These are phyloP conservation scores for Neonectria magnoliae DNA, from an alignment of 2,329 filamentous ascomycete genomes.

Conservation along the genomic window DNA sequence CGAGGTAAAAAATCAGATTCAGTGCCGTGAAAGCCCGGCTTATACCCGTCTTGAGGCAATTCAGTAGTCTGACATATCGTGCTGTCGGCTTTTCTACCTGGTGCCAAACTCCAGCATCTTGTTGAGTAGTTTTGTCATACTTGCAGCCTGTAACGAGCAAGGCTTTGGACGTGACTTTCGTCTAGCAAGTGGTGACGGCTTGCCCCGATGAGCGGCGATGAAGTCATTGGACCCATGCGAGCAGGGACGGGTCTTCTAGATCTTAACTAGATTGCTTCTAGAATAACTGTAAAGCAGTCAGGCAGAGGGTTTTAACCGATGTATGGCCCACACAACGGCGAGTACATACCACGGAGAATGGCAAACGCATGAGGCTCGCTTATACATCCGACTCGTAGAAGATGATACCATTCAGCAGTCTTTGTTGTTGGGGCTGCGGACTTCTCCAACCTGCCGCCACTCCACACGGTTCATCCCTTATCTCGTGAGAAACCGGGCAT, in stretches of 20 bases:
- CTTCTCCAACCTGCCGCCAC: background rate
- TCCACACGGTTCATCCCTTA: background rate
- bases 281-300: background rate
- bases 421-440: background rate
- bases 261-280: background rate
- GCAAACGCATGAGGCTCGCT: background rate
- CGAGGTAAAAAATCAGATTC: background rate
- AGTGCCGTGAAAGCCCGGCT: background rate
- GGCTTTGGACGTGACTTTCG: background rate
- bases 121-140: background rate
- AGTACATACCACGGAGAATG: too few relatives aligned
- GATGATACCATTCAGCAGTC: background rate
- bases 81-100: background rate
- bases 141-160: background rate
- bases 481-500: background rate
- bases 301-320: too few relatives aligned
- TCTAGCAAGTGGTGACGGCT: background rate
- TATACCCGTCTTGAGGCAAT: background rate
- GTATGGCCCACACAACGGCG: too few relatives aligned
- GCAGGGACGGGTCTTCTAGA: background rate
- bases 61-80: background rate
- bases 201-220: background rate
- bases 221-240: background rate
- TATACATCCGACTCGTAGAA: background rate
- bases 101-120: background rate